Conservation (phyloP, 768 basidiomycete species). For the Daedalea quercina region DNA sequence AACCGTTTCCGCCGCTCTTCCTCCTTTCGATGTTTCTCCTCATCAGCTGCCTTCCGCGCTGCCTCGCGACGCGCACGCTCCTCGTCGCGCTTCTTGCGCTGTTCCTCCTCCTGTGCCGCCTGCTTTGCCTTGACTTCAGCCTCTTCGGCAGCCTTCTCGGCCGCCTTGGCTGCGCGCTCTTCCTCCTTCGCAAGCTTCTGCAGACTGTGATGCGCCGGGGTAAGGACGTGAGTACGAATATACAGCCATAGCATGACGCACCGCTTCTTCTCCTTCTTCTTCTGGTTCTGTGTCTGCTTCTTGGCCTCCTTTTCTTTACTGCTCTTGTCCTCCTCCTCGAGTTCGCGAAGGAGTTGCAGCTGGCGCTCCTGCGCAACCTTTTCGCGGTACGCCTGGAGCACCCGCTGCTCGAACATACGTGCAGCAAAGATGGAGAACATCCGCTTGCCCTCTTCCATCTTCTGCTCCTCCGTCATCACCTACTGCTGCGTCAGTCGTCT, state of each 20-base stretch:
- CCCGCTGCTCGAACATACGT: slow-evolving; percentile 98
- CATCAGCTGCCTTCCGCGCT: slow-evolving; percentile 68
- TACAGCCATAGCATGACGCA: slow-evolving; percentile 26
- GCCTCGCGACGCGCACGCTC: slow-evolving; percentile 77
- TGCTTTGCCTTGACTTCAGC: slow-evolving; percentile 72
- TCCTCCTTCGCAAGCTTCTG: slow-evolving; percentile 93
- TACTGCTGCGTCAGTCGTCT: slow-evolving; percentile 19
- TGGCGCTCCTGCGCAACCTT: slow-evolving; percentile 95
- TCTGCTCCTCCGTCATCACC: slow-evolving; percentile 92
- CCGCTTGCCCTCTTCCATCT: slow-evolving; percentile 97
- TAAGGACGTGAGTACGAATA: slow-evolving; percentile 2
- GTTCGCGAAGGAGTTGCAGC: slow-evolving; percentile 84
- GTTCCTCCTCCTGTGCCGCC: slow-evolving; percentile 72
- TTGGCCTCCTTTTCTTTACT: slow-evolving; percentile 86
- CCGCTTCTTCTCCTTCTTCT: slow-evolving; percentile 99
- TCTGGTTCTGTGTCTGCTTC: slow-evolving; percentile 90
- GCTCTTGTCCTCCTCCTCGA: slow-evolving; percentile 91
- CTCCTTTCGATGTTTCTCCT: slow-evolving; percentile 76
- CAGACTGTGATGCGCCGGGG: slow-evolving; percentile 40
- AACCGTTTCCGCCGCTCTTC: slow-evolving; percentile 76
- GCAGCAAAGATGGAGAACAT: slow-evolving; percentile 99
- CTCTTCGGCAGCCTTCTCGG: slow-evolving; percentile 84
- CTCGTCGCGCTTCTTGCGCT: slow-evolving; percentile 78
- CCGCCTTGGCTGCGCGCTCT: slow-evolving; percentile 76
- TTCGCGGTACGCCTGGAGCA: slow-evolving; percentile 93